phyloP scores from a whole-genome alignment of 345 rosid genomes.

The Acer yangbiense region DNA sequence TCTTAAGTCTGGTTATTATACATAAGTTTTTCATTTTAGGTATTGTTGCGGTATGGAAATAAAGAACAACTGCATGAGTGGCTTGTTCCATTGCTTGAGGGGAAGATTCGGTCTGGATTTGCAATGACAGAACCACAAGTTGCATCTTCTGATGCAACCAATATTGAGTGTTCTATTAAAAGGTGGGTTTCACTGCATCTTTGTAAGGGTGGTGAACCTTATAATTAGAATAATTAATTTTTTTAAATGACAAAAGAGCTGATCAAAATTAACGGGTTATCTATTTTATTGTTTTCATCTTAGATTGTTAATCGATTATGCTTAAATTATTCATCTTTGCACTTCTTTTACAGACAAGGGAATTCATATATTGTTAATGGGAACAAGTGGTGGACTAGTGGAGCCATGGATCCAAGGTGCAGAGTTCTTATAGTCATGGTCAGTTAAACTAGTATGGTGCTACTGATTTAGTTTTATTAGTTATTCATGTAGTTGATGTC shows the following conservation, averaged over 20 bases:
- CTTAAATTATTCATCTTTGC: not conserved
- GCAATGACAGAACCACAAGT: constrained; percentile 99
- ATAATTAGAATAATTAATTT: not conserved
- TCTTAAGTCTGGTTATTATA: not conserved
- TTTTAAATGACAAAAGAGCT: not conserved
- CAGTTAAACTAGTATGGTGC: constrained; percentile 34
- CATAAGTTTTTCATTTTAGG: constrained; percentile 41
- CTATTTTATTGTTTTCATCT: constrained; percentile 8
- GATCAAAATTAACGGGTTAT: not conserved
- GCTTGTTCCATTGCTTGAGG: constrained; percentile 94
- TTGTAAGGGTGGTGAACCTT: not conserved
- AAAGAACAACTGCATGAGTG: constrained; percentile 80
- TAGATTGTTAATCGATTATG: not conserved
- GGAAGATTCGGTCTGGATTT: constrained; percentile 93
- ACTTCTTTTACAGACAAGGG: constrained; percentile 59
- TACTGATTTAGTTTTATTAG: constrained; percentile 4
- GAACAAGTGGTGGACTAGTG: constrained; percentile 99
- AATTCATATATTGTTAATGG: constrained; percentile 86
- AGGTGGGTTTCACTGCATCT: constrained; percentile 43
- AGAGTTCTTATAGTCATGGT: constrained; percentile 94
- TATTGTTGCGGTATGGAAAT: constrained; percentile 85
- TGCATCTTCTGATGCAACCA: constrained; percentile 99
- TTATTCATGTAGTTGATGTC: constrained; percentile 9
- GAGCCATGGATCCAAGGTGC: constrained; percentile 99
- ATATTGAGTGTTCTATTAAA: constrained; percentile 88